Conservation (phyloP, 169 alveolate species). For the Cryptosporidium sp. region DNA sequence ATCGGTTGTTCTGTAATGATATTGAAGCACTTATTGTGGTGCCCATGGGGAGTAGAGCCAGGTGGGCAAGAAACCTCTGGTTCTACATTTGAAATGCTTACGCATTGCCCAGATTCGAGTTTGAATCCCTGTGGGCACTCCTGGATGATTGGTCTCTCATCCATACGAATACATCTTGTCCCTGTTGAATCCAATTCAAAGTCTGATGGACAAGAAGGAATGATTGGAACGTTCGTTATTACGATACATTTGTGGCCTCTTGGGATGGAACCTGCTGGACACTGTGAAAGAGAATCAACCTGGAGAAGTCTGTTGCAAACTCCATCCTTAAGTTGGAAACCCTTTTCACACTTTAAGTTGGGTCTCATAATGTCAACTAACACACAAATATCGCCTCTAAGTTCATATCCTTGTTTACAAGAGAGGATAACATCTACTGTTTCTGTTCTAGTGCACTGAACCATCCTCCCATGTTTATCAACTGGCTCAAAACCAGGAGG, state of each 20-base stretch:
- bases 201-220: constrained; percentile 67
- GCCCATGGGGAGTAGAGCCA: constrained; percentile 70
- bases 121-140: constrained; percentile 76
- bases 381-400: constrained; percentile 69
- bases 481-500: constrained; percentile 76
- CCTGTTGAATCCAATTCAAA: constrained; percentile 61
- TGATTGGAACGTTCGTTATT: constrained; percentile 56
- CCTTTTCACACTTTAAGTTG: constrained; percentile 68
- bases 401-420: constrained; percentile 69
- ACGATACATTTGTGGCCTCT: constrained; percentile 74
- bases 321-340: constrained; percentile 74
- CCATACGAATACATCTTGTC: constrained; percentile 66
- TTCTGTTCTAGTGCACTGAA: constrained; percentile 74
- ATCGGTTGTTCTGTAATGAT: constrained; percentile 65
- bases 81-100: constrained; percentile 69
- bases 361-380: constrained; percentile 44
- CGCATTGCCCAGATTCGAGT: constrained; percentile 62
- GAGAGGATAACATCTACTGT: constrained; percentile 43
- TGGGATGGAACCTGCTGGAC: constrained; percentile 73
- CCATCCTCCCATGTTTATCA: constrained; percentile 59
- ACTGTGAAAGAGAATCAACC: constrained; percentile 60
- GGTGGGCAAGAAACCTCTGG: constrained; percentile 75
- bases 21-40: constrained; percentile 64
- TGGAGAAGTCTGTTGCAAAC: constrained; percentile 54
- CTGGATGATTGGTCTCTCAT: constrained; percentile 66